Conservation (phyloP, 2,329 filamentous ascomycete species). For the Escovopsis sp. region DNA sequence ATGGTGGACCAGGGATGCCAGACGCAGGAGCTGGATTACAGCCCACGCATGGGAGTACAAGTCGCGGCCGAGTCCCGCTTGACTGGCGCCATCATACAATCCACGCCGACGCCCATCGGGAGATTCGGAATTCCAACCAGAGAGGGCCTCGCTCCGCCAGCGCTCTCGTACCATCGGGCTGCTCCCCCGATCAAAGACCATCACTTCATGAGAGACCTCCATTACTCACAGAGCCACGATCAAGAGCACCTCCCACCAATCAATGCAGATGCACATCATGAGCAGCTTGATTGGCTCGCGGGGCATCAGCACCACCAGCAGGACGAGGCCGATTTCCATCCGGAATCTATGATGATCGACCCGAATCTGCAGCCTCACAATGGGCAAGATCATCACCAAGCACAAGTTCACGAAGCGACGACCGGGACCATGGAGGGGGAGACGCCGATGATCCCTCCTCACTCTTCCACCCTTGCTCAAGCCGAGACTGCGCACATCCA, state of each 20-base stretch:
- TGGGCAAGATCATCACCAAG: background rate
- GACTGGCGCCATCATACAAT: conserved; percentile 2
- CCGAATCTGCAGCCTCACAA: conserved; percentile 6
- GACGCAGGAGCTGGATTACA: conserved; percentile 17
- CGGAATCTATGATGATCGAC: conserved; percentile 5
- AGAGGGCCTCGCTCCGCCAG: conserved; percentile 1
- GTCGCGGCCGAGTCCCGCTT: conserved; percentile 14
- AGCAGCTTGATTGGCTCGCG: conserved; percentile 1
- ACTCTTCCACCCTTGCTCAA: background rate
- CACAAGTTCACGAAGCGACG: background rate
- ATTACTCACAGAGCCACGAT: too few relatives aligned
- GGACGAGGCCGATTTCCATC: background rate
- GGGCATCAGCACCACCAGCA: too few relatives aligned
- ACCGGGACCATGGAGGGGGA: conserved; percentile 1
- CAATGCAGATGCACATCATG: background rate
- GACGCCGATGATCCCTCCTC: background rate
- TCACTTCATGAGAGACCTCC: too few relatives aligned
- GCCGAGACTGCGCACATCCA: background rate
- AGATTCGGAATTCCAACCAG: background rate
- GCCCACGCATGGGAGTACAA: conserved; percentile 14
- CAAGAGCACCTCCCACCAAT: background rate
- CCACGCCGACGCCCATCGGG: conserved; percentile 6
- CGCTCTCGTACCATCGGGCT: conserved; percentile 11
- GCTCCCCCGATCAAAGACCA: conserved; percentile 6
- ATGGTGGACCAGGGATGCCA: conserved; percentile 25